Evolutionary conservation across 1,284 basidiomycete genomes (phyloP), one percentile per base, ranked within the genome.

Genomic region (Papiliotrema terrestris): DNA sequence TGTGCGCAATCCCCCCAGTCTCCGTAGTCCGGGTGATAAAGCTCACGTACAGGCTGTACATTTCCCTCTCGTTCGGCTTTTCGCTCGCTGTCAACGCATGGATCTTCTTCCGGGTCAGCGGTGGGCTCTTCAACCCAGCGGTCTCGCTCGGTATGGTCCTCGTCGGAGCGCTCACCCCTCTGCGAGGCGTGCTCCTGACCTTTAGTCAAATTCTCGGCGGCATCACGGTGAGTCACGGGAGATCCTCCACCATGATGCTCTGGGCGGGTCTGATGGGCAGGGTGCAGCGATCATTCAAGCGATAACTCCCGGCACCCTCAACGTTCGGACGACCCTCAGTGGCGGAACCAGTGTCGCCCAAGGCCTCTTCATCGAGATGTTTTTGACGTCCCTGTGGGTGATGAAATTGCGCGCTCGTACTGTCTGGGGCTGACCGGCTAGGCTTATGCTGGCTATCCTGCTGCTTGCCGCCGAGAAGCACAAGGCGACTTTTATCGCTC

Each of bases 381-480:
- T 80, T 71, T 66, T 80, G 50, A 79, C 79, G 3, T 64, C 75
- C 5, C 67, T 78, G 62, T 69, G 47, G 54, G 68, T 63, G 2
- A 5, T 5, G n/a, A n/a, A 8, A 11, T 26, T 14, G 4, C 13
- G 25, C 19, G 36, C 14, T 17, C 25, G 5, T 46, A n/a, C n/a
- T n/a, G n/a, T n/a, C n/a, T n/a, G n/a, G n/a, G n/a, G 44, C 42
- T 53, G 25, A 29, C 47, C 44, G 29, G 8, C 41, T 25, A 66
- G 67, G 38, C 71, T 80, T 20, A 71, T 75, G 69, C 52, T 72
- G 23, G 67, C 73, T 47, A 73, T 79, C 47, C 72, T 80, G 46
- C 65, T 81, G 52, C 67, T 79, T 11, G 80, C 79, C 38, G 80
- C 76, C 25, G 78, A 80, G 67, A 80, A 78, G 68, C 77, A 80